Evolutionary conservation across 2,329 filamentous ascomycete species (phyloP).

Genomic region (Bisporella sp.): DNA sequence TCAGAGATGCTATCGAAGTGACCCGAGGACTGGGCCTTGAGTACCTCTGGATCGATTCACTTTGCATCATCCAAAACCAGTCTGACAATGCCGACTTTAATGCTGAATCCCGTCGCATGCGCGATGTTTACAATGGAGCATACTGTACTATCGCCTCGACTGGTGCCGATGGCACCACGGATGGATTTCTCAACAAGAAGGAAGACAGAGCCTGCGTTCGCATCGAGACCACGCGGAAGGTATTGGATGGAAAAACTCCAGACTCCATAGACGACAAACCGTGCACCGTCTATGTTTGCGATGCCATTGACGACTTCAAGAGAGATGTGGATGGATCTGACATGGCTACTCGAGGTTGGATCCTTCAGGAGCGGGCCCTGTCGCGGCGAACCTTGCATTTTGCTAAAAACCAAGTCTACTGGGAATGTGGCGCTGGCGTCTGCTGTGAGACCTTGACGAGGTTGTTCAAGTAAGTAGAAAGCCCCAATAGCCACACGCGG

Average conservation of each 20-base stretch:
- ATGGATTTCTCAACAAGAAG: not conserved
- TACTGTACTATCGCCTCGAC: not conserved
- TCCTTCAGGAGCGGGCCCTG: constrained; percentile 12
- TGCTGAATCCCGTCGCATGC: not conserved
- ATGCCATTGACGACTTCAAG: not conserved
- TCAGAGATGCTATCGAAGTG: not conserved
- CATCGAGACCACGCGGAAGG: not conserved
- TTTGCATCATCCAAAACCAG: too few species aligned
- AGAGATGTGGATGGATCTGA: not conserved
- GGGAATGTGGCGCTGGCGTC: constrained; percentile 1
- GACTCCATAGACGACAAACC: too few species aligned
- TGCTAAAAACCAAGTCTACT: not conserved
- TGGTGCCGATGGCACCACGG: not conserved
- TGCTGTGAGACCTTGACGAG: not conserved
- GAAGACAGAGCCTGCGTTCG: not conserved
- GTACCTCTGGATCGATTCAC: too few species aligned
- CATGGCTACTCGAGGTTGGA: constrained; percentile 8
- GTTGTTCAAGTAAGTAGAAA: not conserved
- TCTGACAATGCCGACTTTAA: not conserved
- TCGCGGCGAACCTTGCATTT: constrained; percentile 11
- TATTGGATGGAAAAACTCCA: too few species aligned
- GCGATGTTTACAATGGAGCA: not conserved
- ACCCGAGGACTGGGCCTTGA: not conserved
- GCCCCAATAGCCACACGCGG: too few species aligned
- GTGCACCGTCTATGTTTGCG: not conserved